Percentiles rank a stretch among this genome's conserved stretches.
Evolutionary conservation across 768 basidiomycete genomes (phyloP).

Genomic region (Lanmaoa pseudosensibilis): DNA sequence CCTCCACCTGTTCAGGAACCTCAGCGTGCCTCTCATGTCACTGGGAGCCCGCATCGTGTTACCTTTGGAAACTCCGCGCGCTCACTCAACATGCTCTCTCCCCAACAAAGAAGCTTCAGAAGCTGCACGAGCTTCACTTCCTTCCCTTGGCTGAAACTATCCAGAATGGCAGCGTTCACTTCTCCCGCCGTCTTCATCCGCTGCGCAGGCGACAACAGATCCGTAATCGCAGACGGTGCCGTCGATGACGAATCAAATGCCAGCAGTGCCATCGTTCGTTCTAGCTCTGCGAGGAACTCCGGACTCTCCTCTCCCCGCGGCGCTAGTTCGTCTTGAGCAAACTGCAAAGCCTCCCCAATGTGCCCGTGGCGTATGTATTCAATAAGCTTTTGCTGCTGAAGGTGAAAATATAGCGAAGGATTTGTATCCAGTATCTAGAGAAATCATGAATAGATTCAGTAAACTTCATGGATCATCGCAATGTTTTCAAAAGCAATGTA

Average conservation of each 20-base stretch:
- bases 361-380: conserved; percentile 87
- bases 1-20: conserved; percentile 30
- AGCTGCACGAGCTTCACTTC: conserved; percentile 87
- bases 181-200: conserved; percentile 93
- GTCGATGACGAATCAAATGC: conserved; percentile 68
- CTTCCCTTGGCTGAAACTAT: conserved; percentile 87
- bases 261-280: conserved; percentile 91
- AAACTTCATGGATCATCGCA: not conserved
- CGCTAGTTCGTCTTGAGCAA: conserved; percentile 92
- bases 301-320: conserved; percentile 94
- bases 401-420: conserved; percentile 88
- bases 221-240: conserved; percentile 62
- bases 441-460: conserved; percentile 24
- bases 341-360: conserved; percentile 77
- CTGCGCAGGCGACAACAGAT: conserved; percentile 82
- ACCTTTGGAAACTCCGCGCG: conserved; percentile 81
- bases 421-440: conserved; percentile 94
- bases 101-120: conserved; percentile 85
- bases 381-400: conserved; percentile 95
- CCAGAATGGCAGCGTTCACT: conserved; percentile 93
- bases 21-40: conserved; percentile 28
- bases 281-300: conserved; percentile 88
- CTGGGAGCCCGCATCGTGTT: conserved; percentile 21
- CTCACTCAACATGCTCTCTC: conserved; percentile 75
- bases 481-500: conserved; percentile 7